phyloP scores from a whole-genome alignment of 257 asterid species.

The Primulina tabacum region DNA sequence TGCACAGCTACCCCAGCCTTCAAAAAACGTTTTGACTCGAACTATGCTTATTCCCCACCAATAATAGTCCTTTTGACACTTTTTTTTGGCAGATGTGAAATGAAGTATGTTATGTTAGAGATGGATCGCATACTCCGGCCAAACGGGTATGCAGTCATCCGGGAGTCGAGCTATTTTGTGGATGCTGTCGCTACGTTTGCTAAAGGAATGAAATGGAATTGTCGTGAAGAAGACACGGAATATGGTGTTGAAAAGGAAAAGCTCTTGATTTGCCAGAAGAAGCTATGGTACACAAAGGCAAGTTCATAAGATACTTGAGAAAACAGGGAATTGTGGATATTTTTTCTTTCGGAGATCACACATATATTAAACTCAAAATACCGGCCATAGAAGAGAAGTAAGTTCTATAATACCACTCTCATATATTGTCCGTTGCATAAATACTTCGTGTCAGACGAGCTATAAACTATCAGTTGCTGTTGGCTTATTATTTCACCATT shows the following conservation, averaged over 20 bases:
- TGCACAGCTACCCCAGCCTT: too few relatives aligned
- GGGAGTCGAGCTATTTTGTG: constrained; percentile 69
- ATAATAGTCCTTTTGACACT: neutral
- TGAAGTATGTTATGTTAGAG: constrained; percentile 85
- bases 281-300: constrained; percentile 66
- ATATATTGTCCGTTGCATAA: neutral
- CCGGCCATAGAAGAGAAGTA: neutral
- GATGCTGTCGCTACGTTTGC: constrained; percentile 70
- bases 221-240: constrained; percentile 84
- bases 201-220: constrained; percentile 92
- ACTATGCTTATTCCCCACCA: neutral
- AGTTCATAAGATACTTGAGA: neutral
- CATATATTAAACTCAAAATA: too few relatives aligned
- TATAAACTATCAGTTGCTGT: too few relatives aligned
- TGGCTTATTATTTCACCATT: too few relatives aligned
- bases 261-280: constrained; percentile 91
- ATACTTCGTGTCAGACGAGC: too few relatives aligned
- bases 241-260: constrained; percentile 64
- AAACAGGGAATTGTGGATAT: neutral
- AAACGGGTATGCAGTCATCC: constrained; percentile 72
- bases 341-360: neutral
- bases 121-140: constrained; percentile 97
- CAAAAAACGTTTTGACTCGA: too few relatives aligned
- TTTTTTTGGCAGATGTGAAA: constrained; percentile 65
- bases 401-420: neutral